These are phyloP conservation scores for Pseudopithomyces chartarum DNA, from an alignment of 2,329 filamentous ascomycete genomes.

Conservation along the genomic window DNA sequence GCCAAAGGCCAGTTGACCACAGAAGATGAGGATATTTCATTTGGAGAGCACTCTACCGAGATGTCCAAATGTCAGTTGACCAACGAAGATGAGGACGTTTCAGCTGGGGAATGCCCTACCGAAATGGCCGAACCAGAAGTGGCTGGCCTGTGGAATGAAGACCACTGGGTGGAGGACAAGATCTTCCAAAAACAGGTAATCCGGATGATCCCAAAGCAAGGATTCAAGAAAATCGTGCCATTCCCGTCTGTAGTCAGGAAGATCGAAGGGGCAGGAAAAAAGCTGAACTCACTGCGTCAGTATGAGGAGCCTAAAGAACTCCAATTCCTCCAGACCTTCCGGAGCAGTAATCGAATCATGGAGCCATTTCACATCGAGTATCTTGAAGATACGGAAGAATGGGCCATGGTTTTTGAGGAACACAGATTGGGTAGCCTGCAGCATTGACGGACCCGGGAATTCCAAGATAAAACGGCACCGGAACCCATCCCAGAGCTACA, in stretches of 20 bases:
- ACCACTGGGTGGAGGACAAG: not conserved
- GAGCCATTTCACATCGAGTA: constrained; percentile 14
- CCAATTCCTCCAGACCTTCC: constrained; percentile 3
- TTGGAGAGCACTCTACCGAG: no score
- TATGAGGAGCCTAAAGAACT: not conserved
- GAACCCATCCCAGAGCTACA: constrained; percentile 30
- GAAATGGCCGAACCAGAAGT: not conserved
- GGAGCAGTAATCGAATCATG: constrained; percentile 25
- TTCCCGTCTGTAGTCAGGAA: not conserved
- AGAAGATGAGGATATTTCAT: no score
- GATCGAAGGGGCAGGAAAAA: not conserved
- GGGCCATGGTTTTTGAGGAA: constrained; percentile 21
- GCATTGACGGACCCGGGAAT: constrained; percentile 22
- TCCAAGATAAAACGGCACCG: constrained; percentile 14
- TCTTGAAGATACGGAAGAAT: constrained; percentile 8
- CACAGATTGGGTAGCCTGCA: constrained; percentile 28
- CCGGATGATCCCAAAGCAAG: not conserved
- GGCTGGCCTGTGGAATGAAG: not conserved
- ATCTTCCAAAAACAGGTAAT: not conserved
- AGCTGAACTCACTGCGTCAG: not conserved
- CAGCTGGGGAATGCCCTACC: not conserved
- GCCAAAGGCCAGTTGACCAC: no score
- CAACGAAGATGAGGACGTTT: not conserved
- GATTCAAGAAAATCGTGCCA: not conserved
- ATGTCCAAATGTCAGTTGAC: not conserved